phyloP scores from a whole-genome alignment of 2,329 filamentous ascomycete species.

The Geosmithia putterillii region DNA sequence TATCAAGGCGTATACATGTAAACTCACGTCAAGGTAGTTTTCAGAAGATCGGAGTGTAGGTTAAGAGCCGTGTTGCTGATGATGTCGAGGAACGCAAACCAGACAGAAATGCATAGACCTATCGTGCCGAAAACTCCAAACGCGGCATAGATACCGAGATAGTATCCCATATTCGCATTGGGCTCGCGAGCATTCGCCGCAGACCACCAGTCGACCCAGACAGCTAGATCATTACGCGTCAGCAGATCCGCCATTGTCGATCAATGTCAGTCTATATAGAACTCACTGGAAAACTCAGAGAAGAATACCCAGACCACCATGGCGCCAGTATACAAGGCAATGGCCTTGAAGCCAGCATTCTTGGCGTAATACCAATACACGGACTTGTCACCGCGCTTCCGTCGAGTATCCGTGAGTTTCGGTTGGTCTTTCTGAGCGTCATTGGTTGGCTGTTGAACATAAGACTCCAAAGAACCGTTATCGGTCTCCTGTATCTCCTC shows the following conservation, averaged over 20 bases:
- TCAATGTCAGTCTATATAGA: slow-evolving; percentile 2
- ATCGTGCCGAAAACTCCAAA: slow-evolving; percentile 1
- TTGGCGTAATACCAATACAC: slow-evolving; percentile 15
- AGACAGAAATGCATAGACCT: no score
- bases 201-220: slow-evolving; percentile 6
- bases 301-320: slow-evolving; percentile 2
- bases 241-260: no score
- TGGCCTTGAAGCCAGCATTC: slow-evolving; percentile 13
- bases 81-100: no score
- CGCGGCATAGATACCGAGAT: slow-evolving; percentile 10
- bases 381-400: not conserved
- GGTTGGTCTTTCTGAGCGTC: no score
- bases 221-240: slow-evolving; percentile 2
- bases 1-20: no score
- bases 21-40: no score
- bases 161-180: slow-evolving; percentile 8
- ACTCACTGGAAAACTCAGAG: not conserved
- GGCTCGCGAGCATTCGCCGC: slow-evolving; percentile 8
- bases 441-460: no score
- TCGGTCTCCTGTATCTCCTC: slow-evolving; percentile 4
- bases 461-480: no score
- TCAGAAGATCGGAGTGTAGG: no score
- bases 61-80: no score
- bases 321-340: not conserved
- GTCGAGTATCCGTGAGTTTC: slow-evolving; percentile 4